Conservation (phyloP, 176 grass and related monocot genomes). For the Chrysopogon serrulatus region DNA sequence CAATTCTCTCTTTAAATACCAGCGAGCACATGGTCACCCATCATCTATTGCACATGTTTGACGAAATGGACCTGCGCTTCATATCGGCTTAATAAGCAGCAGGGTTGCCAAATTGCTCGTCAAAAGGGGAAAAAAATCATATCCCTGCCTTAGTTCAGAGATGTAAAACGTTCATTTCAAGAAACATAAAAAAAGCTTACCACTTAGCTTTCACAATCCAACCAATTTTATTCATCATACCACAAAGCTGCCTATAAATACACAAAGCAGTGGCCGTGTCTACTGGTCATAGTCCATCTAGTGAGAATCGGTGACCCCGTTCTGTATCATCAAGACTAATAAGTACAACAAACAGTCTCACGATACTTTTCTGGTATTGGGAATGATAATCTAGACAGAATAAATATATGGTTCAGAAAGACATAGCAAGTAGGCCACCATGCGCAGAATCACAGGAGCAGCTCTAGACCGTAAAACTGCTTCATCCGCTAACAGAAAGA, state of each 20-base stretch:
- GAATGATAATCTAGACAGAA: background rate
- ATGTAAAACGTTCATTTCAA: background rate
- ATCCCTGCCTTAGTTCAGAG: background rate
- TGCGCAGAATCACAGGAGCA: background rate
- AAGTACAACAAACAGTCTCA: background rate
- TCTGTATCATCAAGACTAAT: background rate
- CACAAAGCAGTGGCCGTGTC: background rate
- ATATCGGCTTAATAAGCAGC: background rate
- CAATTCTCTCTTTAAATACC: background rate
- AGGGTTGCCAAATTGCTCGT: background rate
- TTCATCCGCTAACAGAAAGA: slow-evolving; percentile 36
- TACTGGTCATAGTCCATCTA: background rate
- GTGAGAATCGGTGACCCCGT: background rate
- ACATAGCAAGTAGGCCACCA: background rate
- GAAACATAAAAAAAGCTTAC: background rate
- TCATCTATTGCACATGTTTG: background rate
- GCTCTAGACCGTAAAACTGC: background rate
- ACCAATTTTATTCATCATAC: background rate
- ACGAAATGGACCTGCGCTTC: background rate
- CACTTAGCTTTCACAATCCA: background rate
- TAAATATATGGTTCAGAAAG: background rate
- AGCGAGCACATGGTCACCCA: background rate
- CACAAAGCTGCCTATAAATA: background rate
- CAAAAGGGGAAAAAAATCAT: background rate
- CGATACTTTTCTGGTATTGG: background rate